Percentiles rank a stretch among this genome's conserved stretches.
These are phyloP conservation scores for Eucalyptus sideroxylon DNA, from an alignment of 345 rosid genomes.

Conservation along the genomic window DNA sequence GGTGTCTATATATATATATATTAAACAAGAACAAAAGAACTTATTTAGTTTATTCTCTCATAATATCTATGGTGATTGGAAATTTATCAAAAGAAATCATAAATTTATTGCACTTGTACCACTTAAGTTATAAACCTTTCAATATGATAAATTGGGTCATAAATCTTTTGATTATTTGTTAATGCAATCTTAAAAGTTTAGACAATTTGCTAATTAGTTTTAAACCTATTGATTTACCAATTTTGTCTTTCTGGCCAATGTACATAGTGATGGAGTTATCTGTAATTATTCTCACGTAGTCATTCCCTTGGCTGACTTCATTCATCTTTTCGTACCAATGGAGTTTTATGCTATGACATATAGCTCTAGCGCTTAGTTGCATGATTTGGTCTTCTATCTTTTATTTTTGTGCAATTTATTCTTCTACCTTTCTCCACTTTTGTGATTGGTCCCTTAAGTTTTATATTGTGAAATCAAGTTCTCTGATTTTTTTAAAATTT, in stretches of 20 bases:
- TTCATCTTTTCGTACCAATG: not conserved
- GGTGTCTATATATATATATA: too few species aligned
- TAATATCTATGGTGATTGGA: not conserved
- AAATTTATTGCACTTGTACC: too few species aligned
- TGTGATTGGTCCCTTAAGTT: not conserved
- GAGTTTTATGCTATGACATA: not conserved
- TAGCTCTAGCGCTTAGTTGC: not conserved
- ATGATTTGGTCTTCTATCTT: not conserved
- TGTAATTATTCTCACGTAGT: too few species aligned
- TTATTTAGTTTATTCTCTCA: not conserved
- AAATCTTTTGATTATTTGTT: too few species aligned
- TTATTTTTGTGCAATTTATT: not conserved
- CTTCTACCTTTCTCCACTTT: not conserved
- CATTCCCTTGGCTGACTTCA: too few species aligned
- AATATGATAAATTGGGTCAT: too few species aligned
- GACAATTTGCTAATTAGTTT: too few species aligned
- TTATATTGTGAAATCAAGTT: not conserved
- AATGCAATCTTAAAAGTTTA: accelerated
- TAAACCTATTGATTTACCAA: too few species aligned
- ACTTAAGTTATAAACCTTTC: not conserved
- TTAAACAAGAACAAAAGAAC: not conserved
- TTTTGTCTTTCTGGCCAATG: too few species aligned
- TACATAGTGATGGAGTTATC: too few species aligned
- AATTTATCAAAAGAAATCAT: not conserved
- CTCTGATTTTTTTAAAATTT: not conserved